These are phyloP conservation scores for Dissoconium aciculare DNA, from an alignment of 2,329 filamentous ascomycete species.

Conservation along the genomic window DNA sequence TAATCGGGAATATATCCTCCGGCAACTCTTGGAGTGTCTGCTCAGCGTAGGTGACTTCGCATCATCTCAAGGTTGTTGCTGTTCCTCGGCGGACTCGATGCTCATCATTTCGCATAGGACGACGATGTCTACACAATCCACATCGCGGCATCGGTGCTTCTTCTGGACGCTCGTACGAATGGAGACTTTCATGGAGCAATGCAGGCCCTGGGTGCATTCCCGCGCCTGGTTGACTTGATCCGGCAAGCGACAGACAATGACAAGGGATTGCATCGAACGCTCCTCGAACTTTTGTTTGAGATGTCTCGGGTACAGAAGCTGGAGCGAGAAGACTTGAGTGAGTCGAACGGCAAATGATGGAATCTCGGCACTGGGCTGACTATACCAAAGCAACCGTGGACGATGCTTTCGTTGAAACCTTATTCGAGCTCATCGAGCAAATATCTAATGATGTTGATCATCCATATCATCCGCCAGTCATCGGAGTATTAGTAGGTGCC, in stretches of 20 bases:
- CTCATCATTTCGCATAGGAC: conserved; percentile 56
- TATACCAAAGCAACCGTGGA: conserved; percentile 46
- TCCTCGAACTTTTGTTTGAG: conserved; percentile 86
- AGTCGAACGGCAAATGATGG: no score
- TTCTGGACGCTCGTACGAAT: conserved; percentile 70
- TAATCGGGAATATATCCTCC: conserved; percentile 75
- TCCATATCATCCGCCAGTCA: conserved; percentile 90
- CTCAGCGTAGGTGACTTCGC: conserved; percentile 52
- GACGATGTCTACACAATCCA: conserved; percentile 70
- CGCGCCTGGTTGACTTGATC: conserved; percentile 69
- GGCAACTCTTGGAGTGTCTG: conserved; percentile 82
- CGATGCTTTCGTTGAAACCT: conserved; percentile 67
- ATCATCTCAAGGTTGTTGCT: no score
- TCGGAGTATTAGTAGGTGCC: conserved; percentile 71
- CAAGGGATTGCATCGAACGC: conserved; percentile 57
- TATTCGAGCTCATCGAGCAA: conserved; percentile 78
- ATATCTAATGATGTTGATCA: conserved; percentile 76
- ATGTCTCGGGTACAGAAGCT: conserved; percentile 87
- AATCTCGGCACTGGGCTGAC: no score
- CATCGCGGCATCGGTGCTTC: conserved; percentile 65
- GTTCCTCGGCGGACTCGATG: background rate
- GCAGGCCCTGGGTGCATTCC: conserved; percentile 73
- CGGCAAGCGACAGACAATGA: conserved; percentile 44
- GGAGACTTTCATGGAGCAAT: conserved; percentile 73
- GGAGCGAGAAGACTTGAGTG: conserved; percentile 60